Percentiles rank a stretch among this genome's conserved stretches.
Evolutionary conservation across 2,329 filamentous ascomycete genomes (phyloP).

Genomic region (Epichloe gansuensis): DNA sequence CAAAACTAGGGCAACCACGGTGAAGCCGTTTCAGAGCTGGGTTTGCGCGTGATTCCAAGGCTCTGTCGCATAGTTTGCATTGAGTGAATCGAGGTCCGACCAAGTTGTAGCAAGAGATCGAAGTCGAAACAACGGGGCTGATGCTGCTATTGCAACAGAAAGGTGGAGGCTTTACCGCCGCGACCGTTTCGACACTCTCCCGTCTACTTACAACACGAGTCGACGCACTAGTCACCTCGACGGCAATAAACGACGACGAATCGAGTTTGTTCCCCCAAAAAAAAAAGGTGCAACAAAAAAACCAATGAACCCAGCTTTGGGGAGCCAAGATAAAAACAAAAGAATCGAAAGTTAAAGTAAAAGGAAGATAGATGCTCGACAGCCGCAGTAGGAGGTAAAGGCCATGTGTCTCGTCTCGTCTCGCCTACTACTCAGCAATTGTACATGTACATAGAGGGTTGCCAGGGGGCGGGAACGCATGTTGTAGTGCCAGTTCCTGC

Average conservation of each 20-base stretch:
- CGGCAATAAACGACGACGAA: neutral
- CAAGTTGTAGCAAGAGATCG: neutral
- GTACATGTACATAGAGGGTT: no score
- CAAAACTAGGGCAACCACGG: neutral
- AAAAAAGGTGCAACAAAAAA: neutral
- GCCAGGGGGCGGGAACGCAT: no score
- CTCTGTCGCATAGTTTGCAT: neutral
- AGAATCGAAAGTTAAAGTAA: slow-evolving; percentile 1
- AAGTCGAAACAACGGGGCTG: slow-evolving; percentile 5
- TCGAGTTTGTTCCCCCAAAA: neutral
- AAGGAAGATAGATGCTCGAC: slow-evolving; percentile 12
- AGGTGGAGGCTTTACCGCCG: slow-evolving; percentile 1
- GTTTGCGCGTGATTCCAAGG: neutral
- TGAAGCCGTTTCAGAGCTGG: neutral
- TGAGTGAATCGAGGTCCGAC: neutral
- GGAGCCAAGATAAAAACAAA: neutral
- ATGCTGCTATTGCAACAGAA: slow-evolving; percentile 6
- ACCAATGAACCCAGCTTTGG: neutral
- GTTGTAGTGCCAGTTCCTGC: no score
- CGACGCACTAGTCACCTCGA: neutral
- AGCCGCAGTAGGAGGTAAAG: slow-evolving; percentile 14
- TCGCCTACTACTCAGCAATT: no score
- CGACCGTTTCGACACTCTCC: neutral
- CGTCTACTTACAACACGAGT: neutral
- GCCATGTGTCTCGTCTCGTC: slow-evolving; percentile 19